phyloP scores from a whole-genome alignment of 148 eudicot genomes.

The Camellia japonica region DNA sequence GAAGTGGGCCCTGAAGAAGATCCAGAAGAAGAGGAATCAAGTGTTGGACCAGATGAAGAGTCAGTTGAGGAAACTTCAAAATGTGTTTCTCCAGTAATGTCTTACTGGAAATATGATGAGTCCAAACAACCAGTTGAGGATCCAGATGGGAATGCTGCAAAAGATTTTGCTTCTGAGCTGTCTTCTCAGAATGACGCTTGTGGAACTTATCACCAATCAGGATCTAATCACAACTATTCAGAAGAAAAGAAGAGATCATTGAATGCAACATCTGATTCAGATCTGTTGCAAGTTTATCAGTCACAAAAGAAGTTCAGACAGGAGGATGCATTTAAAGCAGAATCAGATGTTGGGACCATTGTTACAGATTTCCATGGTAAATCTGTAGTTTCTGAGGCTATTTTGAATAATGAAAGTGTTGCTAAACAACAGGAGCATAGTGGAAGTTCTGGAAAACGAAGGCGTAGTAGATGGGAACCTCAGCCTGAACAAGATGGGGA shows the following conservation, averaged over 20 bases:
- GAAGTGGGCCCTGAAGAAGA: constrained; percentile 22
- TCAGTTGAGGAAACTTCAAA: constrained; percentile 5
- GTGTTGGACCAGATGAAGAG: constrained; percentile 16
- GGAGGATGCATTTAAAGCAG: constrained; percentile 16
- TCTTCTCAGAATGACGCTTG: neutral
- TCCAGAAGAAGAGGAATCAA: constrained; percentile 16
- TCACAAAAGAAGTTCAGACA: constrained; percentile 17
- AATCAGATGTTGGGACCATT: neutral
- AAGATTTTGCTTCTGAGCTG: constrained; percentile 1
- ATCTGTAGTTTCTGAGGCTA: constrained; percentile 10
- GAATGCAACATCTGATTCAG: neutral
- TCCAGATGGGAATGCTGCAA: neutral
- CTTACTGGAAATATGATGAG: neutral
- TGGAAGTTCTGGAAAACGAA: constrained; percentile 19
- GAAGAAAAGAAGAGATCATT: constrained; percentile 17
- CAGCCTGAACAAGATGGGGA: constrained; percentile 21
- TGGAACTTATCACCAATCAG: constrained; percentile 13
- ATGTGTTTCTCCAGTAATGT: neutral
- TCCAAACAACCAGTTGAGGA: neutral
- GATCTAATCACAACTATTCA: neutral
- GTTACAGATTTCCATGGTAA: neutral
- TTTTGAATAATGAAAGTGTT: constrained; percentile 5
- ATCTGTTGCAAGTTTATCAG: neutral
- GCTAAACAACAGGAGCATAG: constrained; percentile 6
- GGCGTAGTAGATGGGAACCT: constrained; percentile 25